phyloP scores from a whole-genome alignment of 2,329 filamentous ascomycete species.

The Phialophora chinensis region DNA sequence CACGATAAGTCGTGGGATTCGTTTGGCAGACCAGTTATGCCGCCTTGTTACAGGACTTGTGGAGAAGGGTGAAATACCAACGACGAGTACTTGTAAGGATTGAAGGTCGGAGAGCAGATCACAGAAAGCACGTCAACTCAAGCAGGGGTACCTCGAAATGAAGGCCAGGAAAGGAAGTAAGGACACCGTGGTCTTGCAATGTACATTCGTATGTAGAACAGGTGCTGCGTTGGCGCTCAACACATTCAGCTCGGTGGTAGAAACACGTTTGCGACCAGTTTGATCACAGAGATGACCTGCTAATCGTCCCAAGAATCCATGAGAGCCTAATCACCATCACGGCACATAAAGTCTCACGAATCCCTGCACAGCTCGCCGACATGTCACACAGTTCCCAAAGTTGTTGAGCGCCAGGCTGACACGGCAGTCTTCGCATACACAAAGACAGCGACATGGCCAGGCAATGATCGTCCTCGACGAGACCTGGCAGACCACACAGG shows the following conservation, averaged over 20 bases:
- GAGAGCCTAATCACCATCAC: constrained; percentile 43
- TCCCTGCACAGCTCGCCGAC: constrained; percentile 82
- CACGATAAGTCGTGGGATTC: neutral
- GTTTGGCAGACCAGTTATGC: neutral
- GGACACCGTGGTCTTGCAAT: neutral
- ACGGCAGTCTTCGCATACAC: constrained; percentile 91
- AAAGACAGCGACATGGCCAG: constrained; percentile 95
- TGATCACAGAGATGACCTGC: neutral
- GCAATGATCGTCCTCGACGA: constrained; percentile 86
- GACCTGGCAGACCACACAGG: constrained; percentile 92
- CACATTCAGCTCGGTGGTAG: neutral
- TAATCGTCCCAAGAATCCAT: neutral
- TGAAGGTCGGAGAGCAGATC: neutral
- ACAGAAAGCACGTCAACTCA: neutral
- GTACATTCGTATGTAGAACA: neutral
- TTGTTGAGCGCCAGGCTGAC: constrained; percentile 96
- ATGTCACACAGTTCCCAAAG: constrained; percentile 95
- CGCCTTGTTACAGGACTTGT: neutral
- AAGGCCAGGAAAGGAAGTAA: neutral
- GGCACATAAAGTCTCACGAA: constrained; percentile 94
- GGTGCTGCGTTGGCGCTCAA: neutral
- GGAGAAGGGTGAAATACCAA: neutral
- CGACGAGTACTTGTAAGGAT: neutral
- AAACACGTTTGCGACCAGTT: neutral
- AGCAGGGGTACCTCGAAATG: neutral